phyloP scores from a whole-genome alignment of 208 protist species.

The Trypanosoma mega region DNA sequence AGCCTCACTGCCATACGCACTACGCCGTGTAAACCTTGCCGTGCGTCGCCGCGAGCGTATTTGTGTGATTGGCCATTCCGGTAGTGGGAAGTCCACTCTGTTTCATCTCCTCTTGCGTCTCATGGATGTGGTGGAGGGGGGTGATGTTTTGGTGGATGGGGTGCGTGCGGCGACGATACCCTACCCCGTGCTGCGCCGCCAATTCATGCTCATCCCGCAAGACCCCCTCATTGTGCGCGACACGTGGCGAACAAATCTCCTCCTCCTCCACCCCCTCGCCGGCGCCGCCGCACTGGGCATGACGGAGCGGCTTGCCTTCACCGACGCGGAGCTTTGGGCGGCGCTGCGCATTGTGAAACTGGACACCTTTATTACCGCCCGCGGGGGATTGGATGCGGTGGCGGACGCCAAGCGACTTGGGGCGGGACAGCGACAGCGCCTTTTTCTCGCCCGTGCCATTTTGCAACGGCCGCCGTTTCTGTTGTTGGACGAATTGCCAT shows the following conservation, averaged over 20 bases:
- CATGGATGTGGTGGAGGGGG: conserved; percentile 86
- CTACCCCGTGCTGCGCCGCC: conserved; percentile 88
- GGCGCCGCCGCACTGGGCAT: too few relatives aligned
- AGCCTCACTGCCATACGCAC: conserved; percentile 53
- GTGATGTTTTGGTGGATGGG: conserved; percentile 88
- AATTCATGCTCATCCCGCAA: conserved; percentile 98
- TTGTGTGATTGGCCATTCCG: conserved; percentile 76
- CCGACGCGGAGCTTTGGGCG: conserved; percentile 49
- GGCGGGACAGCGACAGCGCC: conserved; percentile 94
- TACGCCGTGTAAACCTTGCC: conserved; percentile 58
- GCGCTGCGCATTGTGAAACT: conserved; percentile 47
- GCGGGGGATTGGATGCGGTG: conserved; percentile 47
- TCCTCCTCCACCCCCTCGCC: too few relatives aligned
- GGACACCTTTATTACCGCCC: conserved; percentile 26
- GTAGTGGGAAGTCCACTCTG: conserved; percentile 85
- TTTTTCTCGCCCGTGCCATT: conserved; percentile 96
- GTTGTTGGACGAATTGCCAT: conserved; percentile 96
- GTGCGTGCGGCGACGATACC: conserved; percentile 85
- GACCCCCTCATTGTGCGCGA: conserved; percentile 95
- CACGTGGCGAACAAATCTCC: conserved; percentile 94
- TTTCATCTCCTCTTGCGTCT: conserved; percentile 75
- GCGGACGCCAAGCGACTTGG: conserved; percentile 87
- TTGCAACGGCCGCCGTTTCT: conserved; percentile 88
- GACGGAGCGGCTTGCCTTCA: too few relatives aligned
- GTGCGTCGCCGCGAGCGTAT: conserved; percentile 56